A percentile compares a stretch with the other conserved stretches of the same genome.
Evolutionary conservation across 2,329 filamentous ascomycete genomes (phyloP).

Genomic region (Talaromyces rugulosus): DNA sequence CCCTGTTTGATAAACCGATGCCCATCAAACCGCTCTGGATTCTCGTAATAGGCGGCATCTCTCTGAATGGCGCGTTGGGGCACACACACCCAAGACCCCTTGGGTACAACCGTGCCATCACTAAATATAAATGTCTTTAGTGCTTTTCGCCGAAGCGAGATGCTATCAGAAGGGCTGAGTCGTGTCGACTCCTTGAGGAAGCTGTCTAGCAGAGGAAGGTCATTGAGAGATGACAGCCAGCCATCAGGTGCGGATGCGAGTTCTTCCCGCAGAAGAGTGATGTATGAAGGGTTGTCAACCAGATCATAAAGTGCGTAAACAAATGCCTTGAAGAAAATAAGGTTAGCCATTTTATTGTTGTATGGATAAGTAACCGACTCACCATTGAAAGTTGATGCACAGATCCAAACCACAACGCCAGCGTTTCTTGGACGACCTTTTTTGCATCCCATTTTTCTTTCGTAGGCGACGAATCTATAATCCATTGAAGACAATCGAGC

Average conservation of each 20-base stretch:
- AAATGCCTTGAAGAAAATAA: not conserved
- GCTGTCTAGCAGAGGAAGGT: slow-evolving; percentile 1
- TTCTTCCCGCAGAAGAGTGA: not conserved
- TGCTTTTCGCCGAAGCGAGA: slow-evolving; percentile 2
- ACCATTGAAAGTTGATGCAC: slow-evolving; percentile 6
- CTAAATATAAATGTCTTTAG: not conserved
- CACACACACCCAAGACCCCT: slow-evolving; percentile 1
- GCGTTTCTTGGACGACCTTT: slow-evolving; percentile 1
- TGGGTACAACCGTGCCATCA: not conserved
- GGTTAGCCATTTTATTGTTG: not conserved
- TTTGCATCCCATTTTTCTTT: not conserved
- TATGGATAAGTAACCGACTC: not conserved
- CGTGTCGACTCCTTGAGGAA: slow-evolving; percentile 9
- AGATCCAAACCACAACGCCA: slow-evolving; percentile 5
- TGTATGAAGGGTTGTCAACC: not conserved
- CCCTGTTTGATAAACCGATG: not conserved
- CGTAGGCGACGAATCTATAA: slow-evolving; percentile 1
- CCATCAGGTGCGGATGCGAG: not conserved
- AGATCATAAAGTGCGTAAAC: not conserved
- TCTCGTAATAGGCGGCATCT: not conserved
- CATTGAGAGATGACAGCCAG: not conserved
- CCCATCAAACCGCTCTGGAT: not conserved
- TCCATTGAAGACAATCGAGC: slow-evolving; percentile 1
- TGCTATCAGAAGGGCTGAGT: slow-evolving; percentile 1
- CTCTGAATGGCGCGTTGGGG: not conserved